Percentiles rank a stretch among this genome's conserved stretches.
Conservation (phyloP, 176 grass and related monocot genomes). For the Saccharum spontaneum region DNA sequence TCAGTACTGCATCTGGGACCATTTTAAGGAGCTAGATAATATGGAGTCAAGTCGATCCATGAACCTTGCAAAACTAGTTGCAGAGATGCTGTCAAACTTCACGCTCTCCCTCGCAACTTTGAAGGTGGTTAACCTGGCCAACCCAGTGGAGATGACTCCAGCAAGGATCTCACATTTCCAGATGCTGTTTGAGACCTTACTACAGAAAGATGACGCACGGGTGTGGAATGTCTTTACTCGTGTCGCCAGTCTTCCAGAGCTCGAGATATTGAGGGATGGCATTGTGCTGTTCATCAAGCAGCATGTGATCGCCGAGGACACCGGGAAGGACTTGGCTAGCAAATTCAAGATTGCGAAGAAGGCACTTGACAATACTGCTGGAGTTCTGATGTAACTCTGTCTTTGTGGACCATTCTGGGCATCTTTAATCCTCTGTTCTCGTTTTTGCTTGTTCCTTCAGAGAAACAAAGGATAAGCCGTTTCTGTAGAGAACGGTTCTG, state of each 20-base stretch:
- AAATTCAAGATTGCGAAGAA: conserved; percentile 88
- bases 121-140: conserved; percentile 70
- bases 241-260: conserved; percentile 58
- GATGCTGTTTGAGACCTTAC: conserved; percentile 72
- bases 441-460: not conserved
- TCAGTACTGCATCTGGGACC: conserved; percentile 93
- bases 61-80: conserved; percentile 80
- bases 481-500: not conserved
- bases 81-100: conserved; percentile 73
- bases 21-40: conserved; percentile 81
- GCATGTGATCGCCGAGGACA: conserved; percentile 52
- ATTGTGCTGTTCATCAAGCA: conserved; percentile 74
- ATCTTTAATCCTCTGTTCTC: not conserved
- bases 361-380: conserved; percentile 68
- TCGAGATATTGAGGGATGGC: conserved; percentile 60
- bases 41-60: conserved; percentile 74
- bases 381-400: conserved; percentile 65
- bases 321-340: conserved; percentile 26
- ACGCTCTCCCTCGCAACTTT: conserved; percentile 72
- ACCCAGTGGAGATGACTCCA: conserved; percentile 54
- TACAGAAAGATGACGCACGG: conserved; percentile 52
- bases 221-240: conserved; percentile 89
- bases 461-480: not conserved
- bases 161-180: conserved; percentile 71
- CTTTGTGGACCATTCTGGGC: not conserved